Evolutionary conservation across 1,139 yeast species (phyloP).

Genomic region (Yamadazyma dushanensis): DNA sequence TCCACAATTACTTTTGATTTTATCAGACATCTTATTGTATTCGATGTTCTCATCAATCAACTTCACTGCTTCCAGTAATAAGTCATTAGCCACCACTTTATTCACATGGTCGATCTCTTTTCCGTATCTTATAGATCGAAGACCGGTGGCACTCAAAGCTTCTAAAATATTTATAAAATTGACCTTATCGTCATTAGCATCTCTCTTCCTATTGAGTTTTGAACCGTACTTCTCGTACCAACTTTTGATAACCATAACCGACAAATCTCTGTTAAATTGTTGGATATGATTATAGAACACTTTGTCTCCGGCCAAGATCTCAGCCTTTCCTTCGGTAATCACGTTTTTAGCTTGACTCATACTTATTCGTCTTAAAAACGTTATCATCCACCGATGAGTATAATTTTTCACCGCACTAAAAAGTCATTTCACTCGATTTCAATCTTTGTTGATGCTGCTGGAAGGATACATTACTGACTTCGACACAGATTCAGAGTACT

Average conservation of each 20-base stretch:
- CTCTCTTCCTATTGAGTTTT: constrained; percentile 20
- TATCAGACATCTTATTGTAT: constrained; percentile 55
- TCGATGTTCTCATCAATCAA: constrained; percentile 71
- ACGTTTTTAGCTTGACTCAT: constrained; percentile 23
- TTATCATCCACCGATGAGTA: constrained; percentile 5
- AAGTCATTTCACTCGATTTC: background rate
- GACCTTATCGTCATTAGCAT: constrained; percentile 19
- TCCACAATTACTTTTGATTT: constrained; percentile 68
- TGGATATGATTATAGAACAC: constrained; percentile 97
- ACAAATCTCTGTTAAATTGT: constrained; percentile 90
- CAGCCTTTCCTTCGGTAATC: constrained; percentile 79
- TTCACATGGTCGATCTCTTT: constrained; percentile 79
- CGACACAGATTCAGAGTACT: constrained; percentile 14
- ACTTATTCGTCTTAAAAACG: background rate
- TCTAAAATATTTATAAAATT: constrained; percentile 66
- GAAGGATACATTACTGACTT: constrained; percentile 2
- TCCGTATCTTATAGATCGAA: constrained; percentile 90
- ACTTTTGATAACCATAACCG: constrained; percentile 81
- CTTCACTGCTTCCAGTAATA: constrained; percentile 82
- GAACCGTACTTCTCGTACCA: constrained; percentile 63
- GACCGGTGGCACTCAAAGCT: constrained; percentile 92
- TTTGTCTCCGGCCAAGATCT: constrained; percentile 63
- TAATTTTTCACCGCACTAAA: constrained; percentile 5
- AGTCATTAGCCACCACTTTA: constrained; percentile 82
- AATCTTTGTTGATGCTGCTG: constrained; percentile 1